These are phyloP conservation scores for Thalassia testudinum DNA, from an alignment of 116 monocot genomes.

Conservation along the genomic window DNA sequence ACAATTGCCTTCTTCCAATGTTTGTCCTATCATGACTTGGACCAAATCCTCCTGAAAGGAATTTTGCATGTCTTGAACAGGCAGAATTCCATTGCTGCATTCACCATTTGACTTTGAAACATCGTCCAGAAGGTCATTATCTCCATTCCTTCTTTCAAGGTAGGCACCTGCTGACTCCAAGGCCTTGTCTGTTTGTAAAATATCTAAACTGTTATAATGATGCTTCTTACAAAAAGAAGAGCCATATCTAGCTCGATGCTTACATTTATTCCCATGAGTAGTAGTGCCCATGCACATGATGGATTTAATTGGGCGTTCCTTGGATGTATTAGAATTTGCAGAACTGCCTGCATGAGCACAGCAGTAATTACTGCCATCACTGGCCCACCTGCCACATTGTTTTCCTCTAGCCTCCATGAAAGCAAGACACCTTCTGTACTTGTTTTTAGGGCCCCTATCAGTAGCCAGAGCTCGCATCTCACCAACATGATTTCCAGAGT, in stretches of 20 bases:
- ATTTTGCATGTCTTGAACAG: constrained; percentile 11
- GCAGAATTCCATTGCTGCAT: constrained; percentile 8
- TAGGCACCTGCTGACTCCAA: constrained; percentile 7
- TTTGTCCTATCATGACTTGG: constrained; percentile 19
- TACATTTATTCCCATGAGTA: constrained; percentile 76
- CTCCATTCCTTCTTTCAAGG: constrained; percentile 20
- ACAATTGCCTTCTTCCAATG: constrained; percentile 39
- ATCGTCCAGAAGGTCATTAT: constrained; percentile 9
- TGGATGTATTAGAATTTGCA: constrained; percentile 6
- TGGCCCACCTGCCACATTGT: constrained; percentile 96
- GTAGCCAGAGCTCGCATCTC: too few species aligned
- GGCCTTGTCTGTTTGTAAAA: constrained; percentile 6
- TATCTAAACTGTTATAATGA: constrained; percentile 10
- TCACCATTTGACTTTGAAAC: constrained; percentile 13
- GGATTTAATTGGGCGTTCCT: constrained; percentile 29
- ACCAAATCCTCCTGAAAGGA: constrained; percentile 22
- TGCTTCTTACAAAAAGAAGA: constrained; percentile 91
- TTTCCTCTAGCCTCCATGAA: constrained; percentile 84
- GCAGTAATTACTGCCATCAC: constrained; percentile 82
- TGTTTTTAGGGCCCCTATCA: constrained; percentile 6
- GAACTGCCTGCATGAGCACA: constrained; percentile 49
- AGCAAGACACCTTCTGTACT: constrained; percentile 57
- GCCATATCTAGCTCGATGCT: constrained; percentile 76
- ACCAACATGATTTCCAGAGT: too few species aligned
- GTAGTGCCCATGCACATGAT: constrained; percentile 80